A percentile compares a stretch with the other conserved stretches of the same genome.
Evolutionary conservation across 2,329 filamentous ascomycete genomes (phyloP).

Genomic region (Zalaria obscura): DNA sequence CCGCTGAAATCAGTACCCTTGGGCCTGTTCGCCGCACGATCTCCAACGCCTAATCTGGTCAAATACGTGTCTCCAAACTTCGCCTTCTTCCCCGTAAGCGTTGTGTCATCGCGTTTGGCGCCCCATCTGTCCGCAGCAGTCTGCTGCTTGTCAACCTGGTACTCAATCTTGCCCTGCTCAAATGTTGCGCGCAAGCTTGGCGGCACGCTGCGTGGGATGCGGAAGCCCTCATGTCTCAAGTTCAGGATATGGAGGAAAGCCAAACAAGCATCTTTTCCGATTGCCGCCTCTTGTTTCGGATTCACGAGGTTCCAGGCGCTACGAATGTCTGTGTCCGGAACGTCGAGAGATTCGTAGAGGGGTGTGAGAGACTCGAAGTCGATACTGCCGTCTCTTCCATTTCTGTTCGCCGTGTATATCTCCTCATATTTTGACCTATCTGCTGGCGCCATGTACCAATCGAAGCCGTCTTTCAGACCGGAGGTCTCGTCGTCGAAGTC

Average conservation of each 20-base stretch:
- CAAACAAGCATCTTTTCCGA: constrained; percentile 89
- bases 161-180: constrained; percentile 92
- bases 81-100: constrained; percentile 75
- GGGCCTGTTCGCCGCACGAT: constrained; percentile 64
- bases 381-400: constrained; percentile 60
- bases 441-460: constrained; percentile 95
- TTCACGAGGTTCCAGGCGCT: constrained; percentile 97
- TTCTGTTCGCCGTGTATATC: constrained; percentile 87
- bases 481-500: constrained; percentile 61
- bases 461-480: constrained; percentile 88
- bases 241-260: constrained; percentile 96
- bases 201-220: constrained; percentile 82
- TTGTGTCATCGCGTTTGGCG: constrained; percentile 62
- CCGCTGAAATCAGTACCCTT: constrained; percentile 81
- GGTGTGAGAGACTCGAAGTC: constrained; percentile 64
- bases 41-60: constrained; percentile 65
- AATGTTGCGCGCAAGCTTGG: constrained; percentile 84
- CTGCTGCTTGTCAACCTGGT: constrained; percentile 65
- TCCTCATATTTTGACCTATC: constrained; percentile 94
- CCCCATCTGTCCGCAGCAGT: constrained; percentile 62
- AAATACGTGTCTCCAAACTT: constrained; percentile 98
- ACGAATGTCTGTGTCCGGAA: constrained; percentile 64
- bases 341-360: constrained; percentile 69
- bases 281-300: constrained; percentile 64
- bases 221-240: constrained; percentile 85